A percentile compares a stretch with the other conserved stretches of the same genome.
These are phyloP conservation scores for Suillus tomentosus DNA, from an alignment of 768 basidiomycete species.

Conservation along the genomic window DNA sequence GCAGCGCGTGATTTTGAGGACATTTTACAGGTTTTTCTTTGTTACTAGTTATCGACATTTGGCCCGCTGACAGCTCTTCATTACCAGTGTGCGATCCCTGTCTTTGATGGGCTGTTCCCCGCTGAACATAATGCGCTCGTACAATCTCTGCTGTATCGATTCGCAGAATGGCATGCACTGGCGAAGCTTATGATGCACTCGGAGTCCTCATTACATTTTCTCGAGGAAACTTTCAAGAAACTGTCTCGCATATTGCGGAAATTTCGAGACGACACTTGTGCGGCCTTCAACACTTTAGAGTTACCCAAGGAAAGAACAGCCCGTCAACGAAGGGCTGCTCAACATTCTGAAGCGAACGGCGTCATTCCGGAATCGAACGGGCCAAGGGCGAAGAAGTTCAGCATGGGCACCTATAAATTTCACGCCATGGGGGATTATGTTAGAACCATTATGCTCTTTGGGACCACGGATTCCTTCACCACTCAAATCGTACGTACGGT, in stretches of 20 bases:
- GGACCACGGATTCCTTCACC: too few species aligned
- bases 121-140: slow-evolving; percentile 24
- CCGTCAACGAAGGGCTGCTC: slow-evolving; percentile 16
- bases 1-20: too few species aligned
- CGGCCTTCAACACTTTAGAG: slow-evolving; percentile 28
- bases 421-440: too few species aligned
- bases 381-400: too few species aligned
- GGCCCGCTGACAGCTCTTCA: too few species aligned
- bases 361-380: too few species aligned
- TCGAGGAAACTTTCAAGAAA: slow-evolving; percentile 27
- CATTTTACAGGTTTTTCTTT: too few species aligned
- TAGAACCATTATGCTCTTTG: too few species aligned
- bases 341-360: too few species aligned
- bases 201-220: slow-evolving; percentile 12
- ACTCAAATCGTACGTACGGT: too few species aligned
- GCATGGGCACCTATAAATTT: too few species aligned
- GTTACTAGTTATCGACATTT: too few species aligned
- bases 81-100: slow-evolving; percentile 36
- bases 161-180: slow-evolving; percentile 12
- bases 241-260: slow-evolving; percentile 14
- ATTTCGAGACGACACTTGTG: slow-evolving; percentile 26
- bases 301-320: slow-evolving; percentile 31
- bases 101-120: slow-evolving; percentile 39
- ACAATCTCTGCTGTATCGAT: slow-evolving; percentile 27
- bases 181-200: slow-evolving; percentile 39